A percentile compares a stretch with the other conserved stretches of the same genome.
Evolutionary conservation across 345 rosid genomes (phyloP).

Genomic region (Salix suchowensis): DNA sequence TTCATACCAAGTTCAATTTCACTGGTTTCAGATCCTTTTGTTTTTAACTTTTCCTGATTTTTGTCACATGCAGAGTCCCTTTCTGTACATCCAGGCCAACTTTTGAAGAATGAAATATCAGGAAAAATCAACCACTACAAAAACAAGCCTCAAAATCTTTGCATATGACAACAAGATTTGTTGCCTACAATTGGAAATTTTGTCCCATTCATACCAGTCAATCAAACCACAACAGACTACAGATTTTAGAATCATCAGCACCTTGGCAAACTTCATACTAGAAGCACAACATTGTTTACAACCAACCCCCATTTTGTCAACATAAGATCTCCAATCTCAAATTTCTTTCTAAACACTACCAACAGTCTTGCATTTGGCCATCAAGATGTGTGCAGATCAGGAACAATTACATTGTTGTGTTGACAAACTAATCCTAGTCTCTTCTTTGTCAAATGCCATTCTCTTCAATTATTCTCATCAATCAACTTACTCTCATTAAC

Average conservation of each 20-base stretch:
- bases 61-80: too few species aligned
- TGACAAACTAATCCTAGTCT: background rate
- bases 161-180: background rate
- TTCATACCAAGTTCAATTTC: background rate
- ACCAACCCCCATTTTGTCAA: background rate
- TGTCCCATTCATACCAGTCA: background rate
- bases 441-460: background rate
- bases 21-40: too few species aligned
- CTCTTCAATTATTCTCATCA: background rate
- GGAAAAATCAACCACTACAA: too few species aligned
- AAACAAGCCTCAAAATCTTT: background rate
- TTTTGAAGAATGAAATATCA: too few species aligned
- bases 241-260: background rate
- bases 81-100: too few species aligned
- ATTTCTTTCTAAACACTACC: too few species aligned
- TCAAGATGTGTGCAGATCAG: background rate
- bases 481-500: background rate
- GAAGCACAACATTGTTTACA: background rate
- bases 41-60: too few species aligned
- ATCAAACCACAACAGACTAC: background rate
- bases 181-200: background rate
- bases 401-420: background rate
- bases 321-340: too few species aligned
- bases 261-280: background rate
- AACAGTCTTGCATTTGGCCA: background rate